phyloP scores from a whole-genome alignment of 2,329 filamentous ascomycete genomes.

The Nemania sp. region DNA sequence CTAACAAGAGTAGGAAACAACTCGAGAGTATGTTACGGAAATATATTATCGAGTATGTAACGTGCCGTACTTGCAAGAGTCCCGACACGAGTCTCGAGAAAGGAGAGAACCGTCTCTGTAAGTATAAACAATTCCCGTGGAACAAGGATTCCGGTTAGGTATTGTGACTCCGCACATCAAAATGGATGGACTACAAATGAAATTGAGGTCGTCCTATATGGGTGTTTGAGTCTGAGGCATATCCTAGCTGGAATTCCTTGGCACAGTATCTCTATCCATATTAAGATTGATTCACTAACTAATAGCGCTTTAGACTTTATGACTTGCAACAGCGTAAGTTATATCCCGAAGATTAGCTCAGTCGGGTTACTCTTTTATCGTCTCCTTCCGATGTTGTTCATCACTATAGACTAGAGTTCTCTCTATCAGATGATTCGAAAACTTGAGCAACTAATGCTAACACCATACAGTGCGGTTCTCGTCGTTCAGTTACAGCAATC shows the following conservation, averaged over 20 bases:
- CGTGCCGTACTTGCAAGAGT: slow-evolving; percentile 96
- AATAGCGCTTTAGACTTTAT: slow-evolving; percentile 70
- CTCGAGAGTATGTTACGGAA: slow-evolving; percentile 28
- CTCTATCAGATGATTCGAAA: no score
- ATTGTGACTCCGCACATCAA: no score
- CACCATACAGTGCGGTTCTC: slow-evolving; percentile 60
- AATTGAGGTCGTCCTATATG: no score
- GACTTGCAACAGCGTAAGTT: slow-evolving; percentile 75
- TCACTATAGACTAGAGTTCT: no score
- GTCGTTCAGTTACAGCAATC: slow-evolving; percentile 93
- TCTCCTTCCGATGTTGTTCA: no score
- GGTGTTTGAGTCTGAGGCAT: no score
- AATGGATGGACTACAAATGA: no score
- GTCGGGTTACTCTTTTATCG: no score
- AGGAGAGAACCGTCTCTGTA: slow-evolving; percentile 91
- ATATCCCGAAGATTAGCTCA: not conserved
- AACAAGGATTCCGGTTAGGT: not conserved
- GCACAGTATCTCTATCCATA: no score
- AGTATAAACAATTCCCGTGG: not conserved
- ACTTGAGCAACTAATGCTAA: no score
- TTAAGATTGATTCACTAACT: slow-evolving; percentile 6
- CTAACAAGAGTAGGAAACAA: slow-evolving; percentile 27
- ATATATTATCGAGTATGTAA: slow-evolving; percentile 83
- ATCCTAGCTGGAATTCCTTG: no score
- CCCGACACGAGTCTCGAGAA: slow-evolving; percentile 96